phyloP scores from a whole-genome alignment of 768 basidiomycete genomes.

The Chalciporus chontae region DNA sequence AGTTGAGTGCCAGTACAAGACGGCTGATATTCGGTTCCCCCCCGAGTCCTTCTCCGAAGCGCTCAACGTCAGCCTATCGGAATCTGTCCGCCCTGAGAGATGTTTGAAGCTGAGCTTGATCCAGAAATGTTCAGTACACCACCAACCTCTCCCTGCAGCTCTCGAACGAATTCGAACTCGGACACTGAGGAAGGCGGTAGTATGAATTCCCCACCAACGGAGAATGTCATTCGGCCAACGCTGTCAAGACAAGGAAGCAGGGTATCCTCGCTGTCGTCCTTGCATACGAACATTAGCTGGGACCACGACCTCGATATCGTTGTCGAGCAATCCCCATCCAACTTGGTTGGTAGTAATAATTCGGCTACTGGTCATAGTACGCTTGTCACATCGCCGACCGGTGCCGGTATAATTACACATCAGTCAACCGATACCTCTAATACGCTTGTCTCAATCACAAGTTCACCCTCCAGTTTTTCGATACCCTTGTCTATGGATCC shows the following conservation, averaged over 20 bases:
- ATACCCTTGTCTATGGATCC: slow-evolving; percentile 28
- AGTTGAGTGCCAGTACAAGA: slow-evolving; percentile 1
- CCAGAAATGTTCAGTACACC: slow-evolving; percentile 41
- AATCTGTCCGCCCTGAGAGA: slow-evolving; percentile 14
- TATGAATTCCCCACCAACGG: slow-evolving; percentile 10
- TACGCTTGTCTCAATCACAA: slow-evolving; percentile 23
- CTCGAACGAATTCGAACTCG: slow-evolving; percentile 19
- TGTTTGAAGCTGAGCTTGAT: slow-evolving; percentile 34
- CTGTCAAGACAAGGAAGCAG: slow-evolving; percentile 34
- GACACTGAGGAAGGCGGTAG: slow-evolving; percentile 4
- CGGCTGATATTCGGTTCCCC: slow-evolving; percentile 4
- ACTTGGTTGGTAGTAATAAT: slow-evolving; percentile 18
- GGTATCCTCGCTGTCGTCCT: slow-evolving; percentile 16
- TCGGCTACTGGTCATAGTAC: slow-evolving; percentile 2
- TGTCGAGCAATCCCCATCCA: slow-evolving; percentile 30
- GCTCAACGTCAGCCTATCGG: slow-evolving; percentile 9
- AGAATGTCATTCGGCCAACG: slow-evolving; percentile 32
- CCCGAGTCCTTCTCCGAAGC: slow-evolving; percentile 9
- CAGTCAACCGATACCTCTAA: slow-evolving; percentile 5
- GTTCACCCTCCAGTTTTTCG: slow-evolving; percentile 28
- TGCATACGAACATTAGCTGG: slow-evolving; percentile 36
- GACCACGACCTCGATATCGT: slow-evolving; percentile 34
- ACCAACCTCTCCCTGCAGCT: slow-evolving; percentile 37
- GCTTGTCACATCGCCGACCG: slow-evolving; percentile 17
- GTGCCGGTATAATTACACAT: slow-evolving; percentile 17